These are phyloP conservation scores for Funneliformis mosseae DNA, from an alignment of 192 early-diverging fungal species.

Conservation along the genomic window DNA sequence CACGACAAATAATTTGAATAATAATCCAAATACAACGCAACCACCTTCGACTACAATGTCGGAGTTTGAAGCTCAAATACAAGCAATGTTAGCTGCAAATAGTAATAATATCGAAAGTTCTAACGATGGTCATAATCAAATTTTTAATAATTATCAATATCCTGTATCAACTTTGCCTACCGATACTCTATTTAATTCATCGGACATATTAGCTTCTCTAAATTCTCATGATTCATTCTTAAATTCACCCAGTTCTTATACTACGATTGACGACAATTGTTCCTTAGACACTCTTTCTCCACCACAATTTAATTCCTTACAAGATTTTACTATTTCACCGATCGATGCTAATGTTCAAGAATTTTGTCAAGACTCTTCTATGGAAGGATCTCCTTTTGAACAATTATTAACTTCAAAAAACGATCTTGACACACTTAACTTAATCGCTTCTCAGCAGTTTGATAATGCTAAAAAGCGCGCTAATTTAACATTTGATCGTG, in stretches of 20 bases:
- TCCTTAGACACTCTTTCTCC: background rate
- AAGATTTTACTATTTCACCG: background rate
- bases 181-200: background rate
- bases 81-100: slow-evolving; percentile 9
- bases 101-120: background rate
- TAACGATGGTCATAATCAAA: background rate
- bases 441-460: background rate
- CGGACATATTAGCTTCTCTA: slow-evolving; percentile 1
- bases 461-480: slow-evolving; percentile 15
- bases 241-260: background rate
- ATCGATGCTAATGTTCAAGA: background rate
- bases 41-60: background rate
- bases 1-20: slow-evolving; percentile 10
- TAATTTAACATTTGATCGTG: background rate
- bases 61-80: slow-evolving; percentile 24
- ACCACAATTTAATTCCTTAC: background rate
- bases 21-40: background rate
- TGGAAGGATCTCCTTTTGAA: slow-evolving; percentile 18
- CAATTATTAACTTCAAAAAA: background rate
- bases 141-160: background rate
- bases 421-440: background rate
- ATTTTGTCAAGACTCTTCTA: background rate
- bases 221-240: background rate
- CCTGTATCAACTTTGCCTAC: background rate
- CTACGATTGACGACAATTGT: background rate